Evolutionary conservation across 1,284 basidiomycete genomes (phyloP).

Genomic region (Naganishia sp.): DNA sequence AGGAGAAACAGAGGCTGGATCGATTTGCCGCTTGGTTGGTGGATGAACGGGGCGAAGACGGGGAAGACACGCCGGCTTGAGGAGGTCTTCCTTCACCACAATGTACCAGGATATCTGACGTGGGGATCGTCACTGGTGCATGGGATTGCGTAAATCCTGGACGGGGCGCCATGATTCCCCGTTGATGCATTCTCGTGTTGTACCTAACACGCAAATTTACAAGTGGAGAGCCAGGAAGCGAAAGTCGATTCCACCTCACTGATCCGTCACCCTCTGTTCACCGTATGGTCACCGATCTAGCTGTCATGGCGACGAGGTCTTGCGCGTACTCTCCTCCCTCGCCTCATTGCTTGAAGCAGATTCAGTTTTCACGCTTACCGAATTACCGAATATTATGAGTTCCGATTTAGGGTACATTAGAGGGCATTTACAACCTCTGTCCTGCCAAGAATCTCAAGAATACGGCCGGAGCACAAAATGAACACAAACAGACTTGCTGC

Average conservation of each 20-base stretch:
- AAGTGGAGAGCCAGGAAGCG: too few relatives aligned
- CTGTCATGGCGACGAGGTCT: too few relatives aligned
- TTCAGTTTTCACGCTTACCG: not conserved
- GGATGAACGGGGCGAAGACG: slow-evolving; percentile 45
- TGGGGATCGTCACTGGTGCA: not conserved
- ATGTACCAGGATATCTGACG: not conserved
- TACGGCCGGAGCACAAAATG: not conserved
- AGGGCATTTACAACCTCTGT: not conserved
- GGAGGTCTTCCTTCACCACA: not conserved
- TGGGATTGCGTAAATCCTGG: not conserved
- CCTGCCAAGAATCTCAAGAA: slow-evolving; percentile 13
- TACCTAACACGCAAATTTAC: too few relatives aligned
- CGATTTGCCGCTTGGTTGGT: slow-evolving; percentile 83
- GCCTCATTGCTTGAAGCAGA: not conserved
- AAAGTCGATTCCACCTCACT: too few relatives aligned
- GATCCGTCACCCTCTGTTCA: too few relatives aligned
- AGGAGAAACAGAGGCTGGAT: slow-evolving; percentile 80
- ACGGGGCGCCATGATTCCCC: too few relatives aligned
- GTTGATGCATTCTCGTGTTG: too few relatives aligned
- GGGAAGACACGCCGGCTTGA: slow-evolving; percentile 26
- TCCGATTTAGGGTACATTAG: not conserved
- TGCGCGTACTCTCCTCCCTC: not conserved
- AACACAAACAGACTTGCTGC: slow-evolving; percentile 17
- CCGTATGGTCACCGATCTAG: too few relatives aligned
- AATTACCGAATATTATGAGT: not conserved